Conservation (phyloP, 306 rosid genomes). For the Medicago ruthenica region DNA sequence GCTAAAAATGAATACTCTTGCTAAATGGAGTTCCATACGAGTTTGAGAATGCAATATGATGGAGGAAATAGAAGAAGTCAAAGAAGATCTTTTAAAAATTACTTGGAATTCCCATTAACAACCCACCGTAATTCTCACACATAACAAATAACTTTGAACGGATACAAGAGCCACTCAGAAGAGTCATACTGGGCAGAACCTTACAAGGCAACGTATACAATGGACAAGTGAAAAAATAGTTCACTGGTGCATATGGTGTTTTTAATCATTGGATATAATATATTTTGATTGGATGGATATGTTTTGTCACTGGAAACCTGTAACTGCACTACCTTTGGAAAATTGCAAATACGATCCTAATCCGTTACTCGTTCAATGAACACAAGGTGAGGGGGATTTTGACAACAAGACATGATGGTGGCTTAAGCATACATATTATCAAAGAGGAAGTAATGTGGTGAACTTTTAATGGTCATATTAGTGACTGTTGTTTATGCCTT, state of each 20-base stretch:
- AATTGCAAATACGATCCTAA: not conserved
- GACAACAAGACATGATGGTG: not conserved
- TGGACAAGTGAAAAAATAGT: not conserved
- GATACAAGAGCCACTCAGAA: not conserved
- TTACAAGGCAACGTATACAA: not conserved
- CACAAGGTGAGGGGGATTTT: not conserved
- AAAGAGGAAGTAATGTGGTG: not conserved
- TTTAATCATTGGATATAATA: not conserved
- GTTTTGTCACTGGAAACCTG: not conserved
- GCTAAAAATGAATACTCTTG: not conserved
- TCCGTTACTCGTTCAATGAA: not conserved
- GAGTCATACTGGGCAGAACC: not conserved
- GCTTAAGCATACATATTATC: constrained; percentile 1
- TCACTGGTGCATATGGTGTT: not conserved
- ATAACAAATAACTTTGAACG: constrained; percentile 21
- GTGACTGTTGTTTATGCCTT: too few species aligned
- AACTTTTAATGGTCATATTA: not conserved
- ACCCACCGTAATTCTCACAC: not conserved
- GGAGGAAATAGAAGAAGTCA: not conserved
- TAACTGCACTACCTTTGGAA: not conserved
- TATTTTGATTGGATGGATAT: not conserved
- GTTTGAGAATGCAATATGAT: constrained; percentile 10
- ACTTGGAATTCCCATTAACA: constrained; percentile 13
- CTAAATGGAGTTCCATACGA: not conserved
- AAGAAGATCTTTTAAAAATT: constrained; percentile 2